Conservation (phyloP, 192 early-diverging fungal species). For the Backusella tarrabulga region DNA sequence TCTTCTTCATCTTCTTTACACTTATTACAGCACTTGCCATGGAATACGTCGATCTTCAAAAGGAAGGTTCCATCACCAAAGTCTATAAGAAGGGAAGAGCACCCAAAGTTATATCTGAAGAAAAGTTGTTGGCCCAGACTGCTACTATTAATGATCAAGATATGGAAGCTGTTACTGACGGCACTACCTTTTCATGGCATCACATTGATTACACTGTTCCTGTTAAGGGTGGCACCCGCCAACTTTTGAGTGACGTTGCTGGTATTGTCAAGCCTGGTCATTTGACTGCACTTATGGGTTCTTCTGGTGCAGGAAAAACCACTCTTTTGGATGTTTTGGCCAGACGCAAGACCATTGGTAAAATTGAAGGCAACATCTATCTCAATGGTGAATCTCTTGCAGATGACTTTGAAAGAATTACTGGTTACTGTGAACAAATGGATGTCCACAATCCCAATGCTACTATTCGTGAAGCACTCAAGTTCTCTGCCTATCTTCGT, state of each 20-base stretch:
- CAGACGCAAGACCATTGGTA: conserved; percentile 73
- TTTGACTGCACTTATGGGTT: conserved; percentile 83
- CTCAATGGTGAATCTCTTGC: conserved; percentile 59
- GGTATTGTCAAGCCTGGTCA: conserved; percentile 45
- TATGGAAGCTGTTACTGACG: conserved; percentile 43
- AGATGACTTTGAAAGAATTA: conserved; percentile 62
- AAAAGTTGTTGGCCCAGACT: conserved; percentile 7
- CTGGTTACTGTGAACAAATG: conserved; percentile 85
- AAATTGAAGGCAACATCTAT: conserved; percentile 65
- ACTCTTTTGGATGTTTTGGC: conserved; percentile 76
- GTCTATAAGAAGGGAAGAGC: conserved; percentile 45
- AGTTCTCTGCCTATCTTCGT: conserved; percentile 73
- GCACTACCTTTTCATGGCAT: conserved; percentile 65
- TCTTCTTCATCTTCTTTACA: conserved; percentile 44
- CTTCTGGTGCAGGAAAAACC: conserved; percentile 74
- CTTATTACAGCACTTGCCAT: conserved; percentile 44
- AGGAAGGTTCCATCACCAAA: conserved; percentile 52
- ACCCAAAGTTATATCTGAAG: background rate
- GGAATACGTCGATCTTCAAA: conserved; percentile 64
- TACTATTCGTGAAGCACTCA: conserved; percentile 77
- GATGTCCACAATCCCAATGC: conserved; percentile 71
- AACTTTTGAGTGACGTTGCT: conserved; percentile 60
- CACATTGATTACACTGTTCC: conserved; percentile 56
- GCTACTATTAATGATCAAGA: conserved; percentile 7
- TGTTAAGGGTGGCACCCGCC: conserved; percentile 44